Percentiles rank a stretch among this genome's conserved stretches.
Conservation (phyloP, 139 green algal species). For the Tetradesmus lagerheimii region DNA sequence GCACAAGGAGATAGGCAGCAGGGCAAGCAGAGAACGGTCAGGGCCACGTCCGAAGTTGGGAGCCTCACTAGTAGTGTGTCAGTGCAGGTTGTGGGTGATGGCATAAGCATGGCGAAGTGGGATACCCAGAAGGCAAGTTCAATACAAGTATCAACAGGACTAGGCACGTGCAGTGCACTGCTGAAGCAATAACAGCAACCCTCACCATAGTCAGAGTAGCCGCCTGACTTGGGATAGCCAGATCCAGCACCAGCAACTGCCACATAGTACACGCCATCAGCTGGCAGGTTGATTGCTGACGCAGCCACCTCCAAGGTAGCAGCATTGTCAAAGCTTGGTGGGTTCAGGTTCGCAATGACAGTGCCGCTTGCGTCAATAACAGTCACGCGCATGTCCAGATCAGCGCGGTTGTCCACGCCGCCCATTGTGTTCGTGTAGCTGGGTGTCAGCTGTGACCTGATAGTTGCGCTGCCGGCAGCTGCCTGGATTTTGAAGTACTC, state of each 20-base stretch:
- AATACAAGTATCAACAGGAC: neutral
- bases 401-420: neutral
- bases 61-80: no score
- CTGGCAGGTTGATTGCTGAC: neutral
- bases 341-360: neutral
- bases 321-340: neutral
- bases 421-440: neutral
- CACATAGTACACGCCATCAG: slow-evolving; percentile 10
- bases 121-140: no score
- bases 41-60: no score
- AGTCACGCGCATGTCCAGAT: neutral
- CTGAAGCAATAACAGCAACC: neutral
- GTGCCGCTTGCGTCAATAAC: neutral
- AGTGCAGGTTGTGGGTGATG: no score
- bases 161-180: neutral
- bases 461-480: neutral
- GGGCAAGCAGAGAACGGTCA: neutral
- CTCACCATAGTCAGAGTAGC: slow-evolving; percentile 7
- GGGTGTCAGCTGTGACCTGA: neutral
- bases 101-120: no score
- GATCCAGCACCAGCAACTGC: neutral
- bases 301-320: neutral
- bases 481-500: slow-evolving; percentile 7
- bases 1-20: neutral
- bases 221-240: neutral